Evolutionary conservation across 495 filamentous ascomycete species (phyloP).

Genomic region (Usnea hakonensis): DNA sequence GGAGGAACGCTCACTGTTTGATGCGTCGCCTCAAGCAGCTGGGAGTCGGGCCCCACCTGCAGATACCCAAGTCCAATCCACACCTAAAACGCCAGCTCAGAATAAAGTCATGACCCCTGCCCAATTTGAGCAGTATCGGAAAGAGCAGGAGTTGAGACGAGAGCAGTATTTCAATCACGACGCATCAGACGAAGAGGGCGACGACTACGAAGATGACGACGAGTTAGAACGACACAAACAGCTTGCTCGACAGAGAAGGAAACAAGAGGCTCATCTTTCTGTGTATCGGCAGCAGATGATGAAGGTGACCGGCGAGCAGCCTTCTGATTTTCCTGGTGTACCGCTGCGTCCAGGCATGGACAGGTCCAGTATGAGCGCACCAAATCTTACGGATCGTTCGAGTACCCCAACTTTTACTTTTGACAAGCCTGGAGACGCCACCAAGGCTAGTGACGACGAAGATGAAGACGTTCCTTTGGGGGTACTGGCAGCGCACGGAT

Average conservation of each 20-base stretch:
- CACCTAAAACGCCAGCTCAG: conserved; percentile 8
- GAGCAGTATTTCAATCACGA: conserved; percentile 44
- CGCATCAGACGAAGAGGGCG: conserved; percentile 41
- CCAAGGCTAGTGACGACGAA: conserved; percentile 56
- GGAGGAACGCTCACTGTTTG: conserved; percentile 23
- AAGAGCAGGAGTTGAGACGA: conserved; percentile 63
- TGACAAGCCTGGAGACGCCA: conserved; percentile 34
- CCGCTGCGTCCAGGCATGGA: conserved; percentile 35
- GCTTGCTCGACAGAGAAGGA: conserved; percentile 66
- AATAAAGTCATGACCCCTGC: conserved; percentile 85
- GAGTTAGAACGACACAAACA: conserved; percentile 67
- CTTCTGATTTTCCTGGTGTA: conserved; percentile 29
- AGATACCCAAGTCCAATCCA: conserved; percentile 1
- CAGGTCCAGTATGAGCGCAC: conserved; percentile 38
- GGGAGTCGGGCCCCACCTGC: conserved; percentile 6
- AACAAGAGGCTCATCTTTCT: conserved; percentile 84
- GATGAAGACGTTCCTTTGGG: conserved; percentile 85
- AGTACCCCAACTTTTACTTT: conserved; percentile 28
- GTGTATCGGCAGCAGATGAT: conserved; percentile 95
- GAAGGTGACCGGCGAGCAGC: conserved; percentile 80
- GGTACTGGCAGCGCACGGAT: conserved; percentile 86
- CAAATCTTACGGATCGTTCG: conserved; percentile 34
- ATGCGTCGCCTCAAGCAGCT: conserved; percentile 17
- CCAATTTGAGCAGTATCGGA: conserved; percentile 76
- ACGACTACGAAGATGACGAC: conserved; percentile 75